A percentile compares a stretch with the other conserved stretches of the same genome.
Evolutionary conservation across 129 eudicot species (phyloP).

Genomic region (Flaveria ramosissima): DNA sequence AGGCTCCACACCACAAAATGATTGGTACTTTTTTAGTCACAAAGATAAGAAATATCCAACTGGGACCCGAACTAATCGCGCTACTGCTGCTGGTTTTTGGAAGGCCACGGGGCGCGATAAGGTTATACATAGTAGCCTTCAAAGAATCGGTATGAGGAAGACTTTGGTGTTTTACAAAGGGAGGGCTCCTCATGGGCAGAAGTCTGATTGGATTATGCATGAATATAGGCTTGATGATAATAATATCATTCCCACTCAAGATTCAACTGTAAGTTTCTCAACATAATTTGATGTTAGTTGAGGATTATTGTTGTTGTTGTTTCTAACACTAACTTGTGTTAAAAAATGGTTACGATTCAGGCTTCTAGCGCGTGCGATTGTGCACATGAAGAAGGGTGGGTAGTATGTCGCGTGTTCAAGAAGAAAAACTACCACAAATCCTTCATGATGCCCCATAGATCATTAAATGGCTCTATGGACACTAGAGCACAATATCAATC

Average conservation of each 20-base stretch:
- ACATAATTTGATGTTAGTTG: neutral
- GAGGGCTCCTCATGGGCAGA: slow-evolving; percentile 86
- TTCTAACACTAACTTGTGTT: neutral
- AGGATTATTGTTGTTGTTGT: too few relatives aligned
- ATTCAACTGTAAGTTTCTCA: slow-evolving; percentile 30
- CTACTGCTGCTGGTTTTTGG: slow-evolving; percentile 86
- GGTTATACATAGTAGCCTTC: slow-evolving; percentile 55
- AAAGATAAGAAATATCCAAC: slow-evolving; percentile 90
- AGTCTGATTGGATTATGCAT: slow-evolving; percentile 90
- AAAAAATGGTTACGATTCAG: slow-evolving; percentile 12
- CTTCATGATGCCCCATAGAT: slow-evolving; percentile 36
- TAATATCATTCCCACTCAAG: slow-evolving; percentile 29
- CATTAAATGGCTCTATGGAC: slow-evolving; percentile 20
- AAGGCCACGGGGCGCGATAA: slow-evolving; percentile 91
- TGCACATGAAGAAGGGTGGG: slow-evolving; percentile 82
- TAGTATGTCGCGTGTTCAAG: slow-evolving; percentile 76
- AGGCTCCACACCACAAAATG: slow-evolving; percentile 77
- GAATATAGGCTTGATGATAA: slow-evolving; percentile 69
- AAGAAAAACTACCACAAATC: slow-evolving; percentile 64
- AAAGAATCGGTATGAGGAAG: slow-evolving; percentile 83
- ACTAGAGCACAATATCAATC: slow-evolving; percentile 23
- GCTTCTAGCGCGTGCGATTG: slow-evolving; percentile 36
- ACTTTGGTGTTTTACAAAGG: slow-evolving; percentile 85
- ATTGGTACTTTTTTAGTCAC: slow-evolving; percentile 89
- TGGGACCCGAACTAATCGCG: slow-evolving; percentile 83